phyloP scores from a whole-genome alignment of 768 basidiomycete genomes.

The Boletus barrowsii region DNA sequence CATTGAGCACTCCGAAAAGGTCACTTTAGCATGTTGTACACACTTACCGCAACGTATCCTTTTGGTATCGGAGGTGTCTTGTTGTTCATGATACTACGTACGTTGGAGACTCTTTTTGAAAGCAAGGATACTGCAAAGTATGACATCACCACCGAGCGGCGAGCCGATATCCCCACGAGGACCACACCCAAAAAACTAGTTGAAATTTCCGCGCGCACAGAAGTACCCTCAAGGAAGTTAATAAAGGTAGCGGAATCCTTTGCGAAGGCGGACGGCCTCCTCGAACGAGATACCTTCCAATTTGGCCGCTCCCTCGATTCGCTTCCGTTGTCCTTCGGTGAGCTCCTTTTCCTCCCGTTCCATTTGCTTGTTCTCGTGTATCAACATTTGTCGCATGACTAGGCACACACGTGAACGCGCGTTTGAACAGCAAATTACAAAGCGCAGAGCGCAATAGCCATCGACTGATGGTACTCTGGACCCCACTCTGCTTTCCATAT shows the following conservation, averaged over 20 bases:
- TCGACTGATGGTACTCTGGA: slow-evolving; percentile 59
- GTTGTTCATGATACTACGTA: slow-evolving; percentile 3
- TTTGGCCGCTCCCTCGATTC: slow-evolving; percentile 56
- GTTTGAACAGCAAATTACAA: background rate
- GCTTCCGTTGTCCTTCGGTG: slow-evolving; percentile 42
- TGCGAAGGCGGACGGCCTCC: slow-evolving; percentile 54
- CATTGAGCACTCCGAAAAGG: background rate
- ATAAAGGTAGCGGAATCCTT: slow-evolving; percentile 57
- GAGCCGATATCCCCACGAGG: too few species aligned
- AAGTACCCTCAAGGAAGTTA: slow-evolving; percentile 15
- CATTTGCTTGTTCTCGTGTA: slow-evolving; percentile 48
- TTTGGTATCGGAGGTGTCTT: slow-evolving; percentile 11
- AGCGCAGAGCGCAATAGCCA: slow-evolving; percentile 46
- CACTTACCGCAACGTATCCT: slow-evolving; percentile 9
- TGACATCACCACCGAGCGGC: too few species aligned
- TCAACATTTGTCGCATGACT: slow-evolving; percentile 47
- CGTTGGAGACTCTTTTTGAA: background rate
- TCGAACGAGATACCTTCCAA: slow-evolving; percentile 59
- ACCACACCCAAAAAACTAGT: too few species aligned
- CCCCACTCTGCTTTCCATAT: slow-evolving; percentile 62
- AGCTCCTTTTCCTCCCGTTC: slow-evolving; percentile 46
- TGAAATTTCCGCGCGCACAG: too few species aligned
- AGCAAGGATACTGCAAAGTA: too few species aligned
- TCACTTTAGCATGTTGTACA: too few species aligned
- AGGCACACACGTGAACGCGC: background rate